Conservation (phyloP, 2,329 filamentous ascomycete species). For the Alternaria longipes region DNA sequence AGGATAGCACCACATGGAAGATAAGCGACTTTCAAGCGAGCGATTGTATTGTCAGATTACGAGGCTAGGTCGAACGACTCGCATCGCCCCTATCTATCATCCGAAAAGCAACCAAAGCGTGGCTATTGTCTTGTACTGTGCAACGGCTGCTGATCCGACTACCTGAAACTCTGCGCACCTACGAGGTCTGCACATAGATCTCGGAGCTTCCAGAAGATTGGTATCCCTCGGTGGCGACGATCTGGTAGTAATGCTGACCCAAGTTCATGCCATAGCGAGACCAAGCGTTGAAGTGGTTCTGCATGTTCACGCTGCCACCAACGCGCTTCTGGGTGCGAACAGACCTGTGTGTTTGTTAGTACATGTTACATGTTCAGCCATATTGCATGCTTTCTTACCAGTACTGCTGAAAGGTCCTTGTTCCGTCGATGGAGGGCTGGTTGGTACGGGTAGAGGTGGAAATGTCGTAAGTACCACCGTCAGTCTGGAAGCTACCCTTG, state of each 20-base stretch:
- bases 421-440: slow-evolving; percentile 63
- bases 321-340: slow-evolving; percentile 60
- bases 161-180: neutral
- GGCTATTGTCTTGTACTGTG: neutral
- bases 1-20: neutral
- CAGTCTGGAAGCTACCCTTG: slow-evolving; percentile 60
- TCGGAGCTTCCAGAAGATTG: slow-evolving; percentile 53
- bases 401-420: slow-evolving; percentile 63
- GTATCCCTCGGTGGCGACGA: slow-evolving; percentile 64
- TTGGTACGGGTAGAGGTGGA: slow-evolving; percentile 59
- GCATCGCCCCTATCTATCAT: neutral
- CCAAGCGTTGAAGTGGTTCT: slow-evolving; percentile 43
- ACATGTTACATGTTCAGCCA: neutral
- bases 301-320: slow-evolving; percentile 51
- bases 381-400: slow-evolving; percentile 49
- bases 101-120: neutral
- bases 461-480: slow-evolving; percentile 63
- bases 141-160: neutral
- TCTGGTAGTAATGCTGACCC: slow-evolving; percentile 35
- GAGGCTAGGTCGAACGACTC: neutral
- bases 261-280: slow-evolving; percentile 30
- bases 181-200: slow-evolving; percentile 17
- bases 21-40: neutral
- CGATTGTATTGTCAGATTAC: neutral
- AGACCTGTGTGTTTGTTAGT: slow-evolving; percentile 7